Percentiles rank a stretch among this genome's conserved stretches.
phyloP scores from a whole-genome alignment of 2,329 filamentous ascomycete species.

The Talaromyces islandicus region DNA sequence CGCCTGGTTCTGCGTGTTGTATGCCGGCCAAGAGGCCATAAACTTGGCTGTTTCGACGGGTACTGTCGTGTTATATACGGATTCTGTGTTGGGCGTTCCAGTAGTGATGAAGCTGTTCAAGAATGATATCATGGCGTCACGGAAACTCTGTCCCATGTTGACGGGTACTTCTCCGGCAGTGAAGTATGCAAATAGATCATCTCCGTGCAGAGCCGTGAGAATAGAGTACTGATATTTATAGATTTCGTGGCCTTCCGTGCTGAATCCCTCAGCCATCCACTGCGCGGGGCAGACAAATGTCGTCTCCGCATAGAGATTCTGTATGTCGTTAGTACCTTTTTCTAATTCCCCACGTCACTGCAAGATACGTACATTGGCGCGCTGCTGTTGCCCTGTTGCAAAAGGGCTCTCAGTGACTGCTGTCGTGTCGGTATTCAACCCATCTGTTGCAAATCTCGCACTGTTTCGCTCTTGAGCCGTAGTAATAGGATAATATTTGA shows the following conservation, averaged over 20 bases:
- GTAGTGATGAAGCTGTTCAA: conserved; percentile 43
- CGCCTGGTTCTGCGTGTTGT: conserved; percentile 24
- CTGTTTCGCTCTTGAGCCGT: conserved; percentile 17
- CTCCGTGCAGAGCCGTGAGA: conserved; percentile 58
- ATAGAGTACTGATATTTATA: conserved; percentile 54
- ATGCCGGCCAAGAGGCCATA: conserved; percentile 29
- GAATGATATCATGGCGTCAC: conserved; percentile 19
- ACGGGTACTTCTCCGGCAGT: conserved; percentile 4
- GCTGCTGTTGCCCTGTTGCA: conserved; percentile 50
- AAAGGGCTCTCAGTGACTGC: conserved; percentile 45
- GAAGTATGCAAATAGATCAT: conserved; percentile 52
- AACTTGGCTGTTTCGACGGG: not conserved
- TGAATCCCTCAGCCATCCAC: conserved; percentile 49
- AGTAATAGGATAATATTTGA: conserved; percentile 33
- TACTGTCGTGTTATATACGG: conserved; percentile 19
- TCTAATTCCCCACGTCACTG: not conserved
- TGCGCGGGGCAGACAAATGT: conserved; percentile 53
- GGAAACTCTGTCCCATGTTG: conserved; percentile 10
- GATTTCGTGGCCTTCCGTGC: conserved; percentile 20
- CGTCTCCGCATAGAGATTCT: conserved; percentile 50
- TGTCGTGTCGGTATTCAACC: conserved; percentile 30
- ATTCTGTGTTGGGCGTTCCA: conserved; percentile 31
- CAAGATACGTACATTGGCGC: conserved; percentile 26
- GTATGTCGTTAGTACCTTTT: not conserved
- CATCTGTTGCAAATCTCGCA: conserved; percentile 31